These are phyloP conservation scores for Dimocarpus longan DNA, from an alignment of 345 rosid genomes.

Conservation along the genomic window DNA sequence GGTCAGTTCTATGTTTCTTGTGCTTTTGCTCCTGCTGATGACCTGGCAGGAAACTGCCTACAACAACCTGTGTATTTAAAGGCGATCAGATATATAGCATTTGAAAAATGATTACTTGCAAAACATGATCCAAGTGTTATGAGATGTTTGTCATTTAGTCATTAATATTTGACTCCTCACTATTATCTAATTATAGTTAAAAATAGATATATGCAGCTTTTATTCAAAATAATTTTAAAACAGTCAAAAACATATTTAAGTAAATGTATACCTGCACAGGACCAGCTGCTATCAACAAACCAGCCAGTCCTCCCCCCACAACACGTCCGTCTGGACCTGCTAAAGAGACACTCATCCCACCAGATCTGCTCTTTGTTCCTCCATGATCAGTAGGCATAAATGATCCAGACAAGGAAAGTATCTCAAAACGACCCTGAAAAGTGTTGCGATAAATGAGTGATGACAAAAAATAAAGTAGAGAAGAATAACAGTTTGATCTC, in stretches of 20 bases:
- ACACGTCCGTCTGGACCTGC: constrained; percentile 94
- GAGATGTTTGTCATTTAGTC: background rate
- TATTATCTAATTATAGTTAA: background rate
- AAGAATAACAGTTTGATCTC: background rate
- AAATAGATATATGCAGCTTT: background rate
- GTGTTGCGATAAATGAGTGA: background rate
- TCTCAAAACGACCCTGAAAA: constrained; percentile 90
- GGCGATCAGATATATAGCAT: constrained; percentile 26
- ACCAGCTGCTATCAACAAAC: constrained; percentile 86
- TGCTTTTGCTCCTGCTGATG: constrained; percentile 73
- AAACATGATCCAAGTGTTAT: background rate
- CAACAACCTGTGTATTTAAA: constrained; percentile 56
- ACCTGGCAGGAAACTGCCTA: constrained; percentile 76
- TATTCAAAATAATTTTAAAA: background rate
- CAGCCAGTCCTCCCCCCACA: constrained; percentile 93
- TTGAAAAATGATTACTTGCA: background rate
- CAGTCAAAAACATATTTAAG: background rate
- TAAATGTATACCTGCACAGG: constrained; percentile 75
- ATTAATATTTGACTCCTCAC: background rate
- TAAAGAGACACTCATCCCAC: constrained; percentile 95
- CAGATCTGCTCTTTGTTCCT: constrained; percentile 85
- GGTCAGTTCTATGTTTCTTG: constrained; percentile 57
- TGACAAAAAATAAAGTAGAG: background rate
- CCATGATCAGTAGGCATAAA: constrained; percentile 67
- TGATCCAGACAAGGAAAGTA: constrained; percentile 92